Percentiles rank a stretch among this genome's conserved stretches.
Conservation (phyloP, 192 early-diverging fungal species). For the Dissophora ornata region DNA sequence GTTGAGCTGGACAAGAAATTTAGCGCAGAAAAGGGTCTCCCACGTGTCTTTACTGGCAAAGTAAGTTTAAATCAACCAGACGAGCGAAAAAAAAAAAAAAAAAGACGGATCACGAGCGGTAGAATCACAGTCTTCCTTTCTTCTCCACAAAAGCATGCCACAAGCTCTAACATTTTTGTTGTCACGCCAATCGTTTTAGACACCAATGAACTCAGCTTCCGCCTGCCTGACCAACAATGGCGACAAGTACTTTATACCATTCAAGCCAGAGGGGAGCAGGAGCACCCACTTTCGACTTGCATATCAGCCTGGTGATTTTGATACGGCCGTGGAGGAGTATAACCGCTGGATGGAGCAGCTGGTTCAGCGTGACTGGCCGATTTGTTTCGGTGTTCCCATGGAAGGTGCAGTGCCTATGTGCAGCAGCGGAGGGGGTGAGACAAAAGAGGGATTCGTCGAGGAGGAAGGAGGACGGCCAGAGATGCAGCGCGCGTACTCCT, state of each 20-base stretch:
- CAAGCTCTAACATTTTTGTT: too few species aligned
- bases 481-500: slow-evolving; percentile 12
- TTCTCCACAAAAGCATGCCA: too few species aligned
- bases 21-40: slow-evolving; percentile 76
- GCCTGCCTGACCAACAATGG: slow-evolving; percentile 81
- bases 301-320: slow-evolving; percentile 83
- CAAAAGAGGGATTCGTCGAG: not conserved
- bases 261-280: slow-evolving; percentile 73
- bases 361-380: slow-evolving; percentile 82
- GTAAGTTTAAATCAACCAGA: too few species aligned
- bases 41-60: slow-evolving; percentile 88
- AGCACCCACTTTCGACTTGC: slow-evolving; percentile 83
- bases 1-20: slow-evolving; percentile 83
- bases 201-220: slow-evolving; percentile 82
- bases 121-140: slow-evolving; percentile 1
- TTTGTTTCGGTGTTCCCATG: slow-evolving; percentile 79
- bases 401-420: slow-evolving; percentile 15
- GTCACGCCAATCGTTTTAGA: slow-evolving; percentile 55
- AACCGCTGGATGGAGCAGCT: slow-evolving; percentile 78
- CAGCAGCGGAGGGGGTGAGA: not conserved
- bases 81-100: too few species aligned
- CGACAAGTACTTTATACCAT: slow-evolving; percentile 79
- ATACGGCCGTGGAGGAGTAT: slow-evolving; percentile 76
- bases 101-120: too few species aligned
- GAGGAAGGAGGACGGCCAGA: slow-evolving; percentile 15